Percentiles rank a stretch among this genome's conserved stretches.
Conservation (phyloP, 1,139 yeast genomes). For the Wickerhamomyces sp. region DNA sequence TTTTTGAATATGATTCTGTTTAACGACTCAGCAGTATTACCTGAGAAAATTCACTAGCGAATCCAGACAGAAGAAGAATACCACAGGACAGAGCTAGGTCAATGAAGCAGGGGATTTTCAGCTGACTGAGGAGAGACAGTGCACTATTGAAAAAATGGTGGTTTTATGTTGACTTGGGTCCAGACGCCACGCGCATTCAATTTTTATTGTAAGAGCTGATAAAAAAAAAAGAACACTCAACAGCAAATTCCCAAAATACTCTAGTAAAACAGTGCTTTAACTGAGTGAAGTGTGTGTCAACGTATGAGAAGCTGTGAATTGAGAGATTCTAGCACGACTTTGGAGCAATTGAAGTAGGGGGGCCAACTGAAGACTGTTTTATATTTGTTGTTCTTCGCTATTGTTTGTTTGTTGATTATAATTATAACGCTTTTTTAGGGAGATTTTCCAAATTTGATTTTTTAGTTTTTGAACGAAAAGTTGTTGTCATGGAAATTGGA, state of each 20-base stretch:
- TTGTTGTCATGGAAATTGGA: conserved; percentile 1
- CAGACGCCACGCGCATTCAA: background rate
- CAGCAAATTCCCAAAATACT: too few relatives aligned
- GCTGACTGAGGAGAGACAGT: too few relatives aligned
- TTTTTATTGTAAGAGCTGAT: background rate
- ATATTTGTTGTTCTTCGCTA: background rate
- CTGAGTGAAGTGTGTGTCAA: too few relatives aligned
- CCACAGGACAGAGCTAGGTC: too few relatives aligned
- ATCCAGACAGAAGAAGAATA: too few relatives aligned
- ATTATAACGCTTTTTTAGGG: background rate
- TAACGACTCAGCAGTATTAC: too few relatives aligned
- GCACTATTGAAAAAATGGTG: too few relatives aligned
- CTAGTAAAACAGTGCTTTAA: too few relatives aligned
- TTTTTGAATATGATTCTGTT: too few relatives aligned
- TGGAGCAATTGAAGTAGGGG: background rate
- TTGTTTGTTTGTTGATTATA: background rate
- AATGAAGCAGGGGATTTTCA: too few relatives aligned
- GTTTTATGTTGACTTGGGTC: background rate
- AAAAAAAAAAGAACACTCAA: background rate
- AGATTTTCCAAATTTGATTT: background rate
- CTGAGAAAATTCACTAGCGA: too few relatives aligned
- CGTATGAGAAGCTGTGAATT: too few relatives aligned
- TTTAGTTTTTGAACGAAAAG: background rate
- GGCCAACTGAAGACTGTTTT: background rate
- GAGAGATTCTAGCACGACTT: background rate